Evolutionary conservation across 2,329 filamentous ascomycete genomes (phyloP).

Genomic region (Harringtonia lauricola): DNA sequence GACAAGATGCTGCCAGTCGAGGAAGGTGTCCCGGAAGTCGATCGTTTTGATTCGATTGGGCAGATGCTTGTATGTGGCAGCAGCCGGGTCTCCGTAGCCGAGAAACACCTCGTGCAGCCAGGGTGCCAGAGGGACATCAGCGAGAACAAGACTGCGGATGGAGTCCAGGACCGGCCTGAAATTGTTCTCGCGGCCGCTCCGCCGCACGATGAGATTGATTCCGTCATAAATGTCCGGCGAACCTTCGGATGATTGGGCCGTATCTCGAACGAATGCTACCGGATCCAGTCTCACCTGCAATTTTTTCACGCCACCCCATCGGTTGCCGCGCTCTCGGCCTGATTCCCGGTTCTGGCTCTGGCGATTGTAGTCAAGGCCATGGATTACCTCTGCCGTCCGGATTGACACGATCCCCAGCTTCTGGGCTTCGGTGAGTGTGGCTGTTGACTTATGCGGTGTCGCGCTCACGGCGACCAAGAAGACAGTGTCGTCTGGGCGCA

Average conservation of each 20-base stretch:
- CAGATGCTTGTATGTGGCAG: constrained; percentile 76
- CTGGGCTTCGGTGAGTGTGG: constrained; percentile 37
- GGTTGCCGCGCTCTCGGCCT: constrained; percentile 48
- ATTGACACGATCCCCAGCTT: constrained; percentile 59
- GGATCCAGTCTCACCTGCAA: constrained; percentile 76
- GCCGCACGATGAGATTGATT: constrained; percentile 77
- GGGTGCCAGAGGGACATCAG: constrained; percentile 72
- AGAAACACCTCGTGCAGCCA: constrained; percentile 97
- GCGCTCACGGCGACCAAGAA: constrained; percentile 73
- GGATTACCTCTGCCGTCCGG: constrained; percentile 74
- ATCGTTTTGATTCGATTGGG: constrained; percentile 66
- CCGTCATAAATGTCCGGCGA: constrained; percentile 69
- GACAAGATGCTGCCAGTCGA: constrained; percentile 89
- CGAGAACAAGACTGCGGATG: constrained; percentile 74
- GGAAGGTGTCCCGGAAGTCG: constrained; percentile 88
- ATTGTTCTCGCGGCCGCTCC: constrained; percentile 86
- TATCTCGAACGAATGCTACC: constrained; percentile 65
- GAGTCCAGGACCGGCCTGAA: constrained; percentile 91
- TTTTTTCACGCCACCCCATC: constrained; percentile 49
- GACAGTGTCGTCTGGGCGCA: constrained; percentile 79
- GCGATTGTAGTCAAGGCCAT: constrained; percentile 73
- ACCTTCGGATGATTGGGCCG: constrained; percentile 51
- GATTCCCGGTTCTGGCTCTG: constrained; percentile 32
- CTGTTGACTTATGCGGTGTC: constrained; percentile 34
- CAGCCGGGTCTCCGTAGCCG: constrained; percentile 88